phyloP scores from a whole-genome alignment of 495 filamentous ascomycete species.

The Podospora comata region DNA sequence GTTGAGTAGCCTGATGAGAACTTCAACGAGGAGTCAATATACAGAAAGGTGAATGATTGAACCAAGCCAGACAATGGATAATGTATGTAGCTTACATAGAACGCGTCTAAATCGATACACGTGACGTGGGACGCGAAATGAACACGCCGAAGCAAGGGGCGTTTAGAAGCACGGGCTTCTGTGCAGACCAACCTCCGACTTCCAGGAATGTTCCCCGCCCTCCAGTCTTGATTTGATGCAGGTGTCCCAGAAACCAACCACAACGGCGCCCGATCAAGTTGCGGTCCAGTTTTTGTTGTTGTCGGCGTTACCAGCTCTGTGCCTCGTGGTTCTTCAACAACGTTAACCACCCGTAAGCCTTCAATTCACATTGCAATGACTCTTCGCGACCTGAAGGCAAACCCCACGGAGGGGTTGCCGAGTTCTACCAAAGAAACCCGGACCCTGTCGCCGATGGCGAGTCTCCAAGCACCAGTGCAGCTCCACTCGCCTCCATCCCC shows the following conservation, averaged over 20 bases:
- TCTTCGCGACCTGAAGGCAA: constrained; percentile 21
- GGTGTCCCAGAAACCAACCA: constrained; percentile 2
- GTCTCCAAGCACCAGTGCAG: constrained; percentile 23
- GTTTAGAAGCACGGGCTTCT: not conserved
- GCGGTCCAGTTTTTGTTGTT: not conserved
- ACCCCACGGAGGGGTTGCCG: constrained; percentile 31
- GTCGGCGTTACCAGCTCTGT: not conserved
- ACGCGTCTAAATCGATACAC: not conserved
- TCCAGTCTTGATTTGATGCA: not conserved
- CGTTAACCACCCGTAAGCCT: not conserved
- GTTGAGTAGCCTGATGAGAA: not conserved
- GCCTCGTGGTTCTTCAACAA: not conserved
- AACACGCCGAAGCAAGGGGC: constrained; percentile 20
- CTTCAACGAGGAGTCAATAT: not conserved
- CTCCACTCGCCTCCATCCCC: constrained; percentile 37
- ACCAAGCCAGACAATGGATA: not conserved
- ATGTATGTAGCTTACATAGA: not conserved
- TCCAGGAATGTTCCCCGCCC: constrained; percentile 6
- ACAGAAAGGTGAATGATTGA: not conserved
- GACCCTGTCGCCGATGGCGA: constrained; percentile 23
- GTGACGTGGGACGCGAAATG: constrained; percentile 25
- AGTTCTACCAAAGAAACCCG: constrained; percentile 37
- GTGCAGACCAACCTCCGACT: constrained; percentile 1
- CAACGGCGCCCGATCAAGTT: not conserved
- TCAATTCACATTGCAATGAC: constrained; percentile 19